A percentile compares a stretch with the other conserved stretches of the same genome.
phyloP scores from a whole-genome alignment of 225 moss, liverwort and hornwort genomes.

The Bryum argenteum region DNA sequence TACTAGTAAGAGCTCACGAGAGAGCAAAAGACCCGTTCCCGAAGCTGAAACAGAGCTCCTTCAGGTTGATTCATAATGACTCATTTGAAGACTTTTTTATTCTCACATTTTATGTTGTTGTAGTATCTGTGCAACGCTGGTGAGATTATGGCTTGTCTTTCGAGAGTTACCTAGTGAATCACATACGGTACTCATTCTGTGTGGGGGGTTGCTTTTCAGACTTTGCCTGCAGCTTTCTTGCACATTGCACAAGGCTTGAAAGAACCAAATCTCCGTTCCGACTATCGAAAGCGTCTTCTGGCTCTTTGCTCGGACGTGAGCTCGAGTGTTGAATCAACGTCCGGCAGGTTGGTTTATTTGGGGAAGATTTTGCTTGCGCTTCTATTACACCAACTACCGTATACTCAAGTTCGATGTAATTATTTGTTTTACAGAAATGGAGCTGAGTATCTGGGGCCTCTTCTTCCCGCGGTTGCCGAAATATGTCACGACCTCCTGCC shows the following conservation, averaged over 20 bases:
- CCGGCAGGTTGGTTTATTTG: conserved; percentile 56
- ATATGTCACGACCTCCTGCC: conserved; percentile 67
- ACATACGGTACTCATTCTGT: neutral
- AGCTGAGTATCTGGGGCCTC: conserved; percentile 81
- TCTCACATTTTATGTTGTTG: conserved; percentile 1
- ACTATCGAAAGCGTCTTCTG: conserved; percentile 74
- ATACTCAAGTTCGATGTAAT: conserved; percentile 6
- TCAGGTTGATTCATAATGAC: conserved; percentile 47
- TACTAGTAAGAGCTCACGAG: conserved; percentile 52
- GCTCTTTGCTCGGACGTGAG: conserved; percentile 82
- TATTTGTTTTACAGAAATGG: conserved; percentile 59
- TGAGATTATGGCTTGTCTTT: conserved; percentile 5
- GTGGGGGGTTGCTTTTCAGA: conserved; percentile 46
- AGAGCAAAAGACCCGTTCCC: conserved; percentile 59
- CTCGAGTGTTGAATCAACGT: conserved; percentile 70
- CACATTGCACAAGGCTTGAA: conserved; percentile 74
- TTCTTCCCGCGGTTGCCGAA: conserved; percentile 82
- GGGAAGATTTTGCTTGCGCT: conserved; percentile 2
- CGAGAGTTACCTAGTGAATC: conserved; percentile 9
- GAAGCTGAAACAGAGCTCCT: conserved; percentile 74
- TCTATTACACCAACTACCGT: neutral
- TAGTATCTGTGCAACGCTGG: conserved; percentile 5
- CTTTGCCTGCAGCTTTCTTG: conserved; percentile 75
- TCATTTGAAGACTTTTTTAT: too few relatives aligned
- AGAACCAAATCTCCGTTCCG: conserved; percentile 61